Evolutionary conservation across 1,284 basidiomycete genomes (phyloP), one percentile per base, ranked within the genome.

Genomic region (Porogramme epimiltina): DNA sequence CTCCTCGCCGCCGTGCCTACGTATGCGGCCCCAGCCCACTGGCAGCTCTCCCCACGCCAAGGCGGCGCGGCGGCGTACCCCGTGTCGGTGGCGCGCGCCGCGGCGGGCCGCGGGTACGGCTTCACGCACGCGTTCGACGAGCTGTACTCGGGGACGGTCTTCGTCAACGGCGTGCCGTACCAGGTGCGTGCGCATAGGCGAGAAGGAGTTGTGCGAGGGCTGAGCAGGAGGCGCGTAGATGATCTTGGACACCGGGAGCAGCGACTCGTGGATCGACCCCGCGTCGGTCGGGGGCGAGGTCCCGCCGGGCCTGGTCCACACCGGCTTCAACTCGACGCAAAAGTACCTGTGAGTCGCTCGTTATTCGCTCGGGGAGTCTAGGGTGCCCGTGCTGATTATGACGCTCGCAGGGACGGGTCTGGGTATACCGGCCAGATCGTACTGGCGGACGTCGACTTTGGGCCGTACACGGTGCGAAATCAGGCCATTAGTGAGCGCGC

Each of bases 221-320:
- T n/a, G n/a, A n/a, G n/a, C 37, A 25, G 6, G 24, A 5, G 26
- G 13, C 19, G 24, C 5, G 28, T 52, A 54, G 34, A 53, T 60
- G 0, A 49, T 52, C 42, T 42, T 60, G 16, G 59, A 60, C 37
- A 53, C 57, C 6, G 59, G 59, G 1, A 56, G 54, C 40, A 42
- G 54, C 22, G 59, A 61, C 26, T 39, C 59, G 10, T 61, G 59
- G 59, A 44, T 61, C 15, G 52, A 59, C 44, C 49, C 54, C 3
- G 31, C 19, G 13, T 39, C 37, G 15, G 52, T 58, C 11, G 42
- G 36, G 2, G 38, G 51, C 16, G 40, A 23, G 40, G 20, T 34
- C 28, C 43, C 43, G 4, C 22, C 50, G 3, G 50, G 40, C 37
- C 43, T 52, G 22, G 23, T 52, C n/a, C 25, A 44, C 22, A 58